These are phyloP conservation scores for Alternaria metachromatica DNA, from an alignment of 2,329 filamentous ascomycete species.

Conservation along the genomic window DNA sequence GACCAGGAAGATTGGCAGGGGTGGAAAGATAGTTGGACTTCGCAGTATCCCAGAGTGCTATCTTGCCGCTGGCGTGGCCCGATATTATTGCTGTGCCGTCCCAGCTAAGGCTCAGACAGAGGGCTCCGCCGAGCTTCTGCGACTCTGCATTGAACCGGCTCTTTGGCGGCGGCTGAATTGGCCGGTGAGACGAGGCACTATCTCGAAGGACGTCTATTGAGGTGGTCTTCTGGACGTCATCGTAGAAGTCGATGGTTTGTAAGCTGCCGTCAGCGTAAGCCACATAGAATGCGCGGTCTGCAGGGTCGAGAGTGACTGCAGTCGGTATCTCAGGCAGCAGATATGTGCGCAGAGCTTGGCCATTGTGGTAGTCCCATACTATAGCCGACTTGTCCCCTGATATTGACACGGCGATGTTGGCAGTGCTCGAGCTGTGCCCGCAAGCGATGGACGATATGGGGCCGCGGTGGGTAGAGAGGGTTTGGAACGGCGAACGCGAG, in stretches of 20 bases:
- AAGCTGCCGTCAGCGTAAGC: slow-evolving; percentile 81
- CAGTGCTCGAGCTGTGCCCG: slow-evolving; percentile 73
- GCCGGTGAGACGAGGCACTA: slow-evolving; percentile 64
- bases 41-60: slow-evolving; percentile 81
- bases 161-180: slow-evolving; percentile 49
- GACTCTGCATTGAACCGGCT: slow-evolving; percentile 60
- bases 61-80: slow-evolving; percentile 79
- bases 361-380: slow-evolving; percentile 89
- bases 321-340: slow-evolving; percentile 77
- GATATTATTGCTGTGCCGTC: slow-evolving; percentile 82
- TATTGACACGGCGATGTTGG: slow-evolving; percentile 83
- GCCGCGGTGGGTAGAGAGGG: slow-evolving; percentile 78
- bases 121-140: slow-evolving; percentile 68
- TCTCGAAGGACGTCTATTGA: slow-evolving; percentile 54
- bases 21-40: slow-evolving; percentile 72
- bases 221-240: slow-evolving; percentile 52
- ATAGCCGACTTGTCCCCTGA: slow-evolving; percentile 88
- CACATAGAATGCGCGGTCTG: slow-evolving; percentile 80
- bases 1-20: slow-evolving; percentile 75
- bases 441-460: slow-evolving; percentile 69
- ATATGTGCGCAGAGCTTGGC: slow-evolving; percentile 78
- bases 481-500: slow-evolving; percentile 72
- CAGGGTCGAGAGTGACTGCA: slow-evolving; percentile 79
- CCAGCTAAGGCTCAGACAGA: slow-evolving; percentile 76
- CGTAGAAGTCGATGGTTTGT: slow-evolving; percentile 78